Base-by-base conservation (phyloP, 768 basidiomycete genomes). In the Lactarius hatsudake region DNA sequence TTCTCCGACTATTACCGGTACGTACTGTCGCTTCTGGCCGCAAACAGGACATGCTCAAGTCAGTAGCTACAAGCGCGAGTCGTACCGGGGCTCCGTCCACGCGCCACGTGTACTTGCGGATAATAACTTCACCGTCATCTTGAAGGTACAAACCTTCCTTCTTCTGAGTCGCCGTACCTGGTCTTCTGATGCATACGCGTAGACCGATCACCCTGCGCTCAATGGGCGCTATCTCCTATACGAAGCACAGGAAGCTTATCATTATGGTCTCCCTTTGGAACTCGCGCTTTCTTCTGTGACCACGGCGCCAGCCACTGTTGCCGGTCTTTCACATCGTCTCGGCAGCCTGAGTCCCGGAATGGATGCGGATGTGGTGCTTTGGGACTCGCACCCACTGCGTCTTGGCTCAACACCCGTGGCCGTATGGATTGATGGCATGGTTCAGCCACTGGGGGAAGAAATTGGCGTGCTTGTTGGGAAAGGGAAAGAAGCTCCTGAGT, bases 231-330 rank as follows among this genome's bases (percentile, higher is more conserved):
- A 89, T 76, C 81, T 96, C 12, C 73, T 93, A 26, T 90, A 87
- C 70, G 93, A 96, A 75, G 93, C 93, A 5, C 91, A 93, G 72
- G 90, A 91, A 76, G 91, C 89, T 0, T 86, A 89, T 73, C 89
- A 87, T 74, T 93, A 90, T 71, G 92, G 93, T 67, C 81, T 96
- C 6, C 85, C 89, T 38, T 80, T 81, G 8, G 85, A 87, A 61
- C 78, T 86, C 10, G 90, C 94, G 0, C 79, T 96, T 42, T 81
- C 87, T 3, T 85, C 91, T 30, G 87, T 96, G 12, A 96, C 87
- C 0, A 85, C 85, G 32, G 86, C 82, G 51, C 83, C 94, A 36
- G 94, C 94, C 0, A 80, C 84, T 40, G 80, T 86, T 5, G 83
- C 91, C 60, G 95, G 94, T 26, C 81, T 95, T 74, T 85, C 82